Evolutionary conservation across 768 basidiomycete species (phyloP).

Genomic region (Macrocybe gigantea): DNA sequence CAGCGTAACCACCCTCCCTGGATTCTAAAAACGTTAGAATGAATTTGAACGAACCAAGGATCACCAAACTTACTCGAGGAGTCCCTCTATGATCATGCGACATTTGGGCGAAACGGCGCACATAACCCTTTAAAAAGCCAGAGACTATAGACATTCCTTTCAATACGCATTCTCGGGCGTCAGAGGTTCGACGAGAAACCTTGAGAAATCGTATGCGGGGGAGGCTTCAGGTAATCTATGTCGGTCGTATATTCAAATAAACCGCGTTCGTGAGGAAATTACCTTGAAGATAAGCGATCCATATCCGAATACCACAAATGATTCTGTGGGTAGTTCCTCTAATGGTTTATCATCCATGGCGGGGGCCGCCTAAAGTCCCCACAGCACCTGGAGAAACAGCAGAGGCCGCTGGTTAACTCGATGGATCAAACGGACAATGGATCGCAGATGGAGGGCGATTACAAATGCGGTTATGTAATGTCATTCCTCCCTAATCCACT

Average conservation of each 20-base stretch:
- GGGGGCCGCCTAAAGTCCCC: too few species aligned
- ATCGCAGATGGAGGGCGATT: too few species aligned
- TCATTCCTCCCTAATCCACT: too few species aligned
- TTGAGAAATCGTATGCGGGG: conserved; percentile 69
- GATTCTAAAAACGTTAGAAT: conserved; percentile 38
- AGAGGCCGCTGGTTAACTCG: too few species aligned
- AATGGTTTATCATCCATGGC: too few species aligned
- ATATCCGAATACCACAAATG: conserved; percentile 85
- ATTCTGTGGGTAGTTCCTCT: conserved; percentile 1
- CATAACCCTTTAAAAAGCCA: conserved; percentile 87
- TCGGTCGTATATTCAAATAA: neutral
- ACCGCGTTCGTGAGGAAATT: conserved; percentile 1
- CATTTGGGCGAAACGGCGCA: conserved; percentile 84
- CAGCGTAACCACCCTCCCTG: conserved; percentile 87
- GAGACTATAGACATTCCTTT: conserved; percentile 35
- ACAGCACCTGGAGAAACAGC: too few species aligned
- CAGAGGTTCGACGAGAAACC: conserved; percentile 31
- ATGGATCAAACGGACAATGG: too few species aligned
- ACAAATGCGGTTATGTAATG: too few species aligned
- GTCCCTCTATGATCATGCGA: conserved; percentile 94
- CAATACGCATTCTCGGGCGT: neutral
- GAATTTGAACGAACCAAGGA: neutral
- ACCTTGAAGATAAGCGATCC: conserved; percentile 94
- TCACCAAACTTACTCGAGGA: conserved; percentile 48
- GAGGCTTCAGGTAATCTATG: conserved; percentile 46